A percentile compares a stretch with the other conserved stretches of the same genome.
These are phyloP conservation scores for Eucalyptus decipiens DNA, from an alignment of 345 rosid genomes.

Conservation along the genomic window DNA sequence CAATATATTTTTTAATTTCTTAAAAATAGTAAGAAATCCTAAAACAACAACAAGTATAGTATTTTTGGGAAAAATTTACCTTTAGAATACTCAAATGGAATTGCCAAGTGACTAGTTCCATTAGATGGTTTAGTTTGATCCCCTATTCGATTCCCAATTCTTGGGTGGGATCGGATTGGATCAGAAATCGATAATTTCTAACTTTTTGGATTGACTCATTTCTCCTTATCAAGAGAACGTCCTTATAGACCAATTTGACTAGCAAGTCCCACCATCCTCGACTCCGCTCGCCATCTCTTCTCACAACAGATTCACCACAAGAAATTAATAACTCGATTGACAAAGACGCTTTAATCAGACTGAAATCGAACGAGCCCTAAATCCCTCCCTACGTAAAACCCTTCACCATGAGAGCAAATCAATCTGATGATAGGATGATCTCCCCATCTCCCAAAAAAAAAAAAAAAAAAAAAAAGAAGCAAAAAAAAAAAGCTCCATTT, in stretches of 20 bases:
- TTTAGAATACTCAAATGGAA: too few species aligned
- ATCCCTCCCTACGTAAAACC: accelerated
- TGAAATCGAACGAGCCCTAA: accelerated
- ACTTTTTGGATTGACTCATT: accelerated
- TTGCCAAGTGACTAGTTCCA: too few species aligned
- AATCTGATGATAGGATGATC: neutral
- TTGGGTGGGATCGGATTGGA: accelerated
- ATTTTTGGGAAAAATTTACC: too few species aligned
- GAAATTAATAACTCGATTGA: accelerated
- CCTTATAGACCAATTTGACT: accelerated
- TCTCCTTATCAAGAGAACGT: accelerated
- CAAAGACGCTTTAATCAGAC: accelerated
- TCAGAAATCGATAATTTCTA: accelerated
- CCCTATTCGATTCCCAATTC: too few species aligned
- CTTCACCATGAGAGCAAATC: neutral
- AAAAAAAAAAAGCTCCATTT: neutral
- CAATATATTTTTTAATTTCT: too few species aligned
- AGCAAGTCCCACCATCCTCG: accelerated
- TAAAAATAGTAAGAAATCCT: too few species aligned
- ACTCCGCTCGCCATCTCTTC: accelerated
- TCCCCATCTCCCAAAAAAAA: neutral
- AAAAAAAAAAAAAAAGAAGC: accelerated
- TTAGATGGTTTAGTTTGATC: accelerated
- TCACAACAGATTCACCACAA: accelerated
- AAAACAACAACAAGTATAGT: too few species aligned